Evolutionary conservation across 2,329 filamentous ascomycete genomes (phyloP).

Genomic region (Byssochlamys sp.): DNA sequence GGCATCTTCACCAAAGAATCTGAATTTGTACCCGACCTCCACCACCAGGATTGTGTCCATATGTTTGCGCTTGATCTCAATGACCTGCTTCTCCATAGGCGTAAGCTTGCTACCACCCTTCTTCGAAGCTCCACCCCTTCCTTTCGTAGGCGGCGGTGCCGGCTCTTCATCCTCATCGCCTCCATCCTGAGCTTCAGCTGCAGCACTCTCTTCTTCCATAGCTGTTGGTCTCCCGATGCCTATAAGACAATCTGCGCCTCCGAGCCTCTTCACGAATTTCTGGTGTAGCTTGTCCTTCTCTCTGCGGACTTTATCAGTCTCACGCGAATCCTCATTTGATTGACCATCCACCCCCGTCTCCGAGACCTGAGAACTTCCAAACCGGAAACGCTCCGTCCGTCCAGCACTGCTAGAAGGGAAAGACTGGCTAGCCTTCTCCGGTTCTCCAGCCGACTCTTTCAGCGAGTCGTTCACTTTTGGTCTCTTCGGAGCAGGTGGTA

Average conservation of each 20-base stretch:
- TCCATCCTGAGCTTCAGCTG: constrained; percentile 48
- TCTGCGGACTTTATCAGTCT: constrained; percentile 26
- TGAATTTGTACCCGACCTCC: constrained; percentile 96
- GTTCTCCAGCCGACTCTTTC: constrained; percentile 8
- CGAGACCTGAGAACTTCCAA: constrained; percentile 42
- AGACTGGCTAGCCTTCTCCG: constrained; percentile 7
- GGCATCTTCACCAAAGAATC: constrained; percentile 93
- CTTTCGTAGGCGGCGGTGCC: constrained; percentile 35
- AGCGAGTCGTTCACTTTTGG: constrained; percentile 20
- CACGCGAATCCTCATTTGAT: constrained; percentile 35
- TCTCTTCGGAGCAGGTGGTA: constrained; percentile 33
- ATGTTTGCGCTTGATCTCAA: constrained; percentile 87
- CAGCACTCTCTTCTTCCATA: constrained; percentile 48
- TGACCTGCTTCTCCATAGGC: constrained; percentile 83
- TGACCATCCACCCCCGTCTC: constrained; percentile 28
- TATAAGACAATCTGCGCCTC: constrained; percentile 69
- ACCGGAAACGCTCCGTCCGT: constrained; percentile 51
- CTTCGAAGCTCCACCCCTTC: constrained; percentile 46
- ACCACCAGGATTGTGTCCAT: constrained; percentile 83
- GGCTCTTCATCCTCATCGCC: constrained; percentile 45
- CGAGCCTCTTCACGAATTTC: constrained; percentile 83
- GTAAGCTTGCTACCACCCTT: constrained; percentile 78
- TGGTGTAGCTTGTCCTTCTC: constrained; percentile 65
- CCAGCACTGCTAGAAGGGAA: constrained; percentile 31
- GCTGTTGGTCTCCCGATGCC: constrained; percentile 52